These are phyloP conservation scores for Penicillium robsamsonii DNA, from an alignment of 495 filamentous ascomycete species.

Conservation along the genomic window DNA sequence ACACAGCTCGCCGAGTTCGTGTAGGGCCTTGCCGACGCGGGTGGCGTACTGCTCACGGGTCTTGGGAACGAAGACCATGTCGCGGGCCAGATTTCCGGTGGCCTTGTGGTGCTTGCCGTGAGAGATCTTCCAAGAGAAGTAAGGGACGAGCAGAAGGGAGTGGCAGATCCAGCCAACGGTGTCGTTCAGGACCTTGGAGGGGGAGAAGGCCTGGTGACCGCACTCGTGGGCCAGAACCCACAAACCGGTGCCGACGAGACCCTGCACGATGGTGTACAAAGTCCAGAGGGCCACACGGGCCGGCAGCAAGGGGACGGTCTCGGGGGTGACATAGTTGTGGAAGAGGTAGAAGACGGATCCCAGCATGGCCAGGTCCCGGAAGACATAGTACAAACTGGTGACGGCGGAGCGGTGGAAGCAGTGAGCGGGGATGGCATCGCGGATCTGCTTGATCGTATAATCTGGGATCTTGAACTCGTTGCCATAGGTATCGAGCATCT, in stretches of 20 bases:
- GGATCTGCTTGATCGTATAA: slow-evolving; percentile 70
- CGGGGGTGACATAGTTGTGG: slow-evolving; percentile 64
- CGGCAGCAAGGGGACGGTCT: slow-evolving; percentile 53
- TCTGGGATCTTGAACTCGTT: slow-evolving; percentile 70
- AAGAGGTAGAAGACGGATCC: slow-evolving; percentile 60
- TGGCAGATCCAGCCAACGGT: slow-evolving; percentile 83
- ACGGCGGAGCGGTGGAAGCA: slow-evolving; percentile 65
- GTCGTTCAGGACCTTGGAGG: slow-evolving; percentile 77
- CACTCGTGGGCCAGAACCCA: slow-evolving; percentile 76
- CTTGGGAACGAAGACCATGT: slow-evolving; percentile 96
- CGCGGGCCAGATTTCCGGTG: slow-evolving; percentile 89
- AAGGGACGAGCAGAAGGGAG: slow-evolving; percentile 78
- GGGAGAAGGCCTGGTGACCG: slow-evolving; percentile 77
- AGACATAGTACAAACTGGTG: slow-evolving; percentile 61
- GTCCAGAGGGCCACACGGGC: slow-evolving; percentile 54
- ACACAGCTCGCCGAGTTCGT: slow-evolving; percentile 81
- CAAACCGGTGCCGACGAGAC: slow-evolving; percentile 62
- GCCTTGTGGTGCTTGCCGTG: slow-evolving; percentile 96
- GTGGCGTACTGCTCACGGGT: slow-evolving; percentile 73
- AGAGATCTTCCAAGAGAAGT: slow-evolving; percentile 91
- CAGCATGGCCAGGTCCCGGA: slow-evolving; percentile 55
- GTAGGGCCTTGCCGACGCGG: slow-evolving; percentile 63
- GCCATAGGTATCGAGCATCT: slow-evolving; percentile 65
- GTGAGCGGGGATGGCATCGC: slow-evolving; percentile 59
- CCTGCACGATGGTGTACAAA: slow-evolving; percentile 63